phyloP scores from a whole-genome alignment of 345 rosid species.

The Moricandia moricandioides region DNA sequence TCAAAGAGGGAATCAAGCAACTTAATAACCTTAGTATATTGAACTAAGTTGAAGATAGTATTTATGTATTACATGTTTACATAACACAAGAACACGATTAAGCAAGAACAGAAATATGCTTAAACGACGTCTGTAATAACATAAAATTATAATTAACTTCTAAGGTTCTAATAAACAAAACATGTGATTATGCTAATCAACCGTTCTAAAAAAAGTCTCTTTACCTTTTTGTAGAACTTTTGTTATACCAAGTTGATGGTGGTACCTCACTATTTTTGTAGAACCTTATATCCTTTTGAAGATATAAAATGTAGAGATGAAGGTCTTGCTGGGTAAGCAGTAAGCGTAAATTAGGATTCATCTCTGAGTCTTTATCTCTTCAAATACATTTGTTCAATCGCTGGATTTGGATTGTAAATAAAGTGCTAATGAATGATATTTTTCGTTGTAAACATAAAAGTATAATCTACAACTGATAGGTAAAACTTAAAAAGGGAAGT shows the following conservation, averaged over 20 bases:
- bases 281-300: conserved; percentile 59
- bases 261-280: conserved; percentile 45
- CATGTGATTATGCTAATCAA: conserved; percentile 44
- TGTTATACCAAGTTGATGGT: conserved; percentile 11
- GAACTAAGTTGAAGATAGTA: neutral
- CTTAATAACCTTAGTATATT: no score
- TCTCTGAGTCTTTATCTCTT: conserved; percentile 16
- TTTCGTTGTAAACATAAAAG: neutral
- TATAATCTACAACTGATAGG: neutral
- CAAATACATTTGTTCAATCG: neutral
- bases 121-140: neutral
- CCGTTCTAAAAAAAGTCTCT: conserved; percentile 30
- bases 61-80: neutral
- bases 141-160: neutral
- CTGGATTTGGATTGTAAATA: conserved; percentile 15
- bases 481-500: neutral
- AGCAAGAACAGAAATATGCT: neutral
- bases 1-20: neutral
- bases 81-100: neutral
- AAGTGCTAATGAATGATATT: neutral
- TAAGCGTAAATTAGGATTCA: conserved; percentile 1
- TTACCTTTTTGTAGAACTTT: conserved; percentile 56
- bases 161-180: neutral
- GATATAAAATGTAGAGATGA: conserved; percentile 52
- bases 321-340: conserved; percentile 42